Evolutionary conservation across 768 basidiomycete genomes (phyloP).

Genomic region (Mycena crocata): DNA sequence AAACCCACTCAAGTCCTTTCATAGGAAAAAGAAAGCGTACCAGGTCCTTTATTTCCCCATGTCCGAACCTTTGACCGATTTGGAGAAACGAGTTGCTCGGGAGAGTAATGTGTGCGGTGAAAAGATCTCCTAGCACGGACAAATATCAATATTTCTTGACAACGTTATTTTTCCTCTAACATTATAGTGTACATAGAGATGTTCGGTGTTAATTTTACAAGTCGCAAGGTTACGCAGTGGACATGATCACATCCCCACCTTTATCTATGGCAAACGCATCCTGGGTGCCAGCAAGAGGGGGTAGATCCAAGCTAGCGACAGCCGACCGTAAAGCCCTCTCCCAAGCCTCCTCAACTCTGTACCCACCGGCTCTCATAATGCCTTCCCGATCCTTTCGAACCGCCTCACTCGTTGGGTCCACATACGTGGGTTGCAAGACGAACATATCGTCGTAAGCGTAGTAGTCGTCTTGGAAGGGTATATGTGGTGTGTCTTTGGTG

Average conservation of each 20-base stretch:
- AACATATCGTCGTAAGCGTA: conserved; percentile 82
- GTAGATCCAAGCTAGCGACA: conserved; percentile 77
- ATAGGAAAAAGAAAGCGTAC: conserved; percentile 70
- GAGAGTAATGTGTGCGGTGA: conserved; percentile 68
- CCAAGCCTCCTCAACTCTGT: conserved; percentile 86
- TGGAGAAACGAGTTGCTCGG: conserved; percentile 52
- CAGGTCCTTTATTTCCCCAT: conserved; percentile 90
- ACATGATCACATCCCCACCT: conserved; percentile 61
- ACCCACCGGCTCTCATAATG: conserved; percentile 87
- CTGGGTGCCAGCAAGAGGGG: conserved; percentile 52
- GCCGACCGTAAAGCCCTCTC: conserved; percentile 81
- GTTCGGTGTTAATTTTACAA: conserved; percentile 11
- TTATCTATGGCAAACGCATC: conserved; percentile 35
- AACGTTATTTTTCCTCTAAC: background rate
- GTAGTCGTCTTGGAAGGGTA: conserved; percentile 81
- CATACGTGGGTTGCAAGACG: conserved; percentile 65
- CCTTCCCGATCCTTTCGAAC: conserved; percentile 82
- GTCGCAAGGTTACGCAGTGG: conserved; percentile 44
- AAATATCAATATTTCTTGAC: background rate
- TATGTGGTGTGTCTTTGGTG: conserved; percentile 82
- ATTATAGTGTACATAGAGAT: background rate
- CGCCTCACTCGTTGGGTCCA: conserved; percentile 80
- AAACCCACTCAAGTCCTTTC: conserved; percentile 9
- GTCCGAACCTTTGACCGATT: conserved; percentile 66
- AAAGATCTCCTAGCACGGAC: conserved; percentile 44